Evolutionary conservation across 768 basidiomycete species (phyloP), one percentile per base, ranked within the genome.

Genomic region (Scleroderma bovista): DNA sequence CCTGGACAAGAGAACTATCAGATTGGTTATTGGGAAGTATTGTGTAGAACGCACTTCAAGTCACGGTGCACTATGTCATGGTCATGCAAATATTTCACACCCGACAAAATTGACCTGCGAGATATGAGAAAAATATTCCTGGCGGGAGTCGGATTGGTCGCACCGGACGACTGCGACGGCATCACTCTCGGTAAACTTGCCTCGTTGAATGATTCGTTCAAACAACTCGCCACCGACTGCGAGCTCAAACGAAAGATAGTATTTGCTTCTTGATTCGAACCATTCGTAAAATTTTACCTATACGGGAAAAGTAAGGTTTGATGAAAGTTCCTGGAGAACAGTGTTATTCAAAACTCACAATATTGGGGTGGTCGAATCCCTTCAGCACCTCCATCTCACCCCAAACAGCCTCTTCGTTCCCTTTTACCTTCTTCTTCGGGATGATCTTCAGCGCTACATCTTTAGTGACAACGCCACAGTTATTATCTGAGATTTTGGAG

Each of bases 11-110:
- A 12, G 37, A 16, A 36, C 45, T 20, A 52, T 36, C 12, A 11
- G 22, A 41, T 33, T 12, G 31, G 26, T 12, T 7, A 24, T 13
- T 29, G 9, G 5, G 4, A 29, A 29, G 26, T 4, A 29, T 29
- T 29, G 9, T 29, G 9, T 29, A 29, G 48, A 11, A 66, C 75
- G 22, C 48, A 90, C 88, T 97, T 98, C 53, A 99, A 79, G 63
- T 99, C 95, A 3, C 96, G 82, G 62, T 99, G 96, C 16, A 98
- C 96, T 55, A 99, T 93, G 51, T 89, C 86, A 60, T 97, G 82
- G 2, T 85, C 76, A 60, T 99, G 96, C 5, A 98, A 79, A 61
- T 97, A 98, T 55, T 78, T 75, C 10, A 96, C 88, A 11, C 88
- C 95, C 0, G 80, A 78, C n/a, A 95, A 70, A 11, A 93, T 78